These are phyloP conservation scores for Fusarium tanahbumbuense DNA, from an alignment of 2,329 filamentous ascomycete species.

Conservation along the genomic window DNA sequence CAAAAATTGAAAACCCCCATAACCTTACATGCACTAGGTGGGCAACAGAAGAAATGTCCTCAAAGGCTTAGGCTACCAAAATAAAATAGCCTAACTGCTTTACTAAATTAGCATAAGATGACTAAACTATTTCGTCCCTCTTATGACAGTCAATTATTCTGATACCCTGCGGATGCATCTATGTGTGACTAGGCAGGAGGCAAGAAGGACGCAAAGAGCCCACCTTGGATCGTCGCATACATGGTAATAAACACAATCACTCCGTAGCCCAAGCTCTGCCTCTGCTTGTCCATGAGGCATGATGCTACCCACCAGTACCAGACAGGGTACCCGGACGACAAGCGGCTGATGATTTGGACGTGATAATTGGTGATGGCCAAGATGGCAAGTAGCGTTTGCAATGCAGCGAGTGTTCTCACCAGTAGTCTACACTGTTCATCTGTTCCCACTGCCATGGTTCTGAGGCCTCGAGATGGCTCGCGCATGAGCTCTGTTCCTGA, in stretches of 20 bases:
- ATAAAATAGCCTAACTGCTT: no score
- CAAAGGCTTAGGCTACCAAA: no score
- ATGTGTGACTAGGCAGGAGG: constrained; percentile 75
- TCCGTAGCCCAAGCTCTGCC: constrained; percentile 49
- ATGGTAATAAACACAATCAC: constrained; percentile 77
- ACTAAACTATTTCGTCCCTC: no score
- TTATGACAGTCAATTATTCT: no score
- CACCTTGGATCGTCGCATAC: constrained; percentile 86
- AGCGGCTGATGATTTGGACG: constrained; percentile 90
- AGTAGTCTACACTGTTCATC: constrained; percentile 47
- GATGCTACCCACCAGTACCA: constrained; percentile 87
- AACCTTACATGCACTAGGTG: neutral
- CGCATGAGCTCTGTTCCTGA: constrained; percentile 65
- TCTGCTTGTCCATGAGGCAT: constrained; percentile 52
- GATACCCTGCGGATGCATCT: no score
- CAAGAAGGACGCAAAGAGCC: constrained; percentile 88
- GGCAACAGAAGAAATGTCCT: no score
- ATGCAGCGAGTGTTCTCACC: constrained; percentile 71
- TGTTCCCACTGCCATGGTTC: constrained; percentile 3
- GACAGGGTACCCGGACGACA: constrained; percentile 87
- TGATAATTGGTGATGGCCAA: constrained; percentile 85
- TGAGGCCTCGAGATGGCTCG: constrained; percentile 30
- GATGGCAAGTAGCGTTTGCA: constrained; percentile 77
- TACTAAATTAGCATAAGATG: no score
- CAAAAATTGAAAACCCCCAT: neutral